Evolutionary conservation across 768 basidiomycete species (phyloP).

Genomic region (Boletus rubescentipes): DNA sequence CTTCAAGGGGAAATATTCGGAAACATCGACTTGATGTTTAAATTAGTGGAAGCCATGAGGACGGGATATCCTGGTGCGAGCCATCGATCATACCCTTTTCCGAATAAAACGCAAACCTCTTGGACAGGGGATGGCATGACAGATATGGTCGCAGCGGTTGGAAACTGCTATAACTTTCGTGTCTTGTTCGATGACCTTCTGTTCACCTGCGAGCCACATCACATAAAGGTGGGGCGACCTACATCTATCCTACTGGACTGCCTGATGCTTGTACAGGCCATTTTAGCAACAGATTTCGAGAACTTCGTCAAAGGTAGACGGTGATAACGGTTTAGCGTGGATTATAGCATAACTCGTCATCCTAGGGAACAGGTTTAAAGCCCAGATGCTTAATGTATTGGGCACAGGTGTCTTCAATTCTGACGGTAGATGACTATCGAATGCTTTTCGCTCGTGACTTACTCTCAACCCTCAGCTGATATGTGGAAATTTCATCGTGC

Average conservation of each 20-base stretch:
- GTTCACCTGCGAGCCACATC: slow-evolving; percentile 51
- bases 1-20: slow-evolving; percentile 41
- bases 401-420: slow-evolving; percentile 71
- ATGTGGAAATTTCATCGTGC: slow-evolving; percentile 66
- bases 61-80: slow-evolving; percentile 51
- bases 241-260: background rate
- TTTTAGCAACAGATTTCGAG: slow-evolving; percentile 56
- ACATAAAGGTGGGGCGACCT: slow-evolving; percentile 42
- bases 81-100: background rate
- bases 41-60: slow-evolving; percentile 35
- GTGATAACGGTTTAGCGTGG: background rate
- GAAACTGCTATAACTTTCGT: slow-evolving; percentile 46
- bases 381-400: slow-evolving; percentile 46
- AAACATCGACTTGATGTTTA: slow-evolving; percentile 44
- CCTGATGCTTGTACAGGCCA: slow-evolving; percentile 26
- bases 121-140: slow-evolving; percentile 43
- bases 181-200: slow-evolving; percentile 46
- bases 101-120: background rate
- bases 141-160: slow-evolving; percentile 35
- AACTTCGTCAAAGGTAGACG: slow-evolving; percentile 57
- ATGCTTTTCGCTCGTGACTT: background rate
- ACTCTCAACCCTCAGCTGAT: slow-evolving; percentile 33
- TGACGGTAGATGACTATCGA: slow-evolving; percentile 43
- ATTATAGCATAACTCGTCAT: background rate
- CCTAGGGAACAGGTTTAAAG: slow-evolving; percentile 36